These are phyloP conservation scores for Capronia americana DNA, from an alignment of 2,329 filamentous ascomycete genomes.

Conservation along the genomic window DNA sequence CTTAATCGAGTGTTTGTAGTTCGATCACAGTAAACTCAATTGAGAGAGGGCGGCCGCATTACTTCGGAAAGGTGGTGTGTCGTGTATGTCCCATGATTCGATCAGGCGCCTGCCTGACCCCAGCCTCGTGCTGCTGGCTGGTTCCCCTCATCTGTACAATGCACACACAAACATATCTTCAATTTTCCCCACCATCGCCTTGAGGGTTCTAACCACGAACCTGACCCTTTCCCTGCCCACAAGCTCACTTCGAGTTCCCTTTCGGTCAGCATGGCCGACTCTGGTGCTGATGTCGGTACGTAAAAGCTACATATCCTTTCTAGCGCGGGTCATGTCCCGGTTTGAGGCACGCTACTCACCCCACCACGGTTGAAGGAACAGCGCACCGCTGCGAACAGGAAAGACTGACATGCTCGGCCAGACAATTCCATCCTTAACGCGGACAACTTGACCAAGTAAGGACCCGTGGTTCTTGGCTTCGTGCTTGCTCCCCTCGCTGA, in stretches of 20 bases:
- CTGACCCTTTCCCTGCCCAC: conserved; percentile 5
- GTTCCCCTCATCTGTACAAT: conserved; percentile 8
- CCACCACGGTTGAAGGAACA: conserved; percentile 4
- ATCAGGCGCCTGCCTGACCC: neutral
- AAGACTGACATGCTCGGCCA: conserved; percentile 46
- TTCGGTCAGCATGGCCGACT: conserved; percentile 28
- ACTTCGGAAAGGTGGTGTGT: neutral
- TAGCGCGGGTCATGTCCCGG: neutral
- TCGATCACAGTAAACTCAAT: neutral
- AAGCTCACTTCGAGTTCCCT: neutral
- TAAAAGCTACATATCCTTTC: neutral
- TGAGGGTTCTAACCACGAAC: conserved; percentile 8
- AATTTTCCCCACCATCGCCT: conserved; percentile 9
- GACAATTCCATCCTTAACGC: conserved; percentile 91
- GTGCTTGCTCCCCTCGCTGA: conserved; percentile 6
- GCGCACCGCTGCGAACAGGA: neutral
- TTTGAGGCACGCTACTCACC: conserved; percentile 1
- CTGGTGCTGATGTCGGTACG: conserved; percentile 28
- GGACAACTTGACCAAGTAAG: conserved; percentile 86
- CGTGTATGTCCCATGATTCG: conserved; percentile 11
- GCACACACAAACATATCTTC: conserved; percentile 10
- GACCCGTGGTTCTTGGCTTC: neutral
- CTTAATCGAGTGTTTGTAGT: neutral
- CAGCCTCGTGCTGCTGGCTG: conserved; percentile 1
- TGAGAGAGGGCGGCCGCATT: neutral